Percentiles rank a stretch among this genome's conserved stretches.
phyloP scores from a whole-genome alignment of 2,329 filamentous ascomycete genomes.

The Plenodomus biglobosus region DNA sequence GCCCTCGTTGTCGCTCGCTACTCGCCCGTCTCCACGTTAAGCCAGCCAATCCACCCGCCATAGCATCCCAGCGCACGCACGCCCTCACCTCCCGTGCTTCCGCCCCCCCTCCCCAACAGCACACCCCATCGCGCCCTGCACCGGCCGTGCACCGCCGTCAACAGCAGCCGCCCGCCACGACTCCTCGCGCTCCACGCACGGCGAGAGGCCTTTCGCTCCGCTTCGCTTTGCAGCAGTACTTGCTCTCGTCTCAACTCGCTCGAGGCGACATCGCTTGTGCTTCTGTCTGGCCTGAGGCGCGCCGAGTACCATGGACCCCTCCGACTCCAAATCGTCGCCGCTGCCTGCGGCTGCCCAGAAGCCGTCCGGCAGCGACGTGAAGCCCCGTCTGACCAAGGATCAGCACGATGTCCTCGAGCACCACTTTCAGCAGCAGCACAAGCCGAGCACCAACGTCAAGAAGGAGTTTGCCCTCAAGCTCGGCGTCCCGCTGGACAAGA shows the following conservation, averaged over 20 bases:
- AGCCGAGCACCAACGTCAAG: slow-evolving; percentile 54
- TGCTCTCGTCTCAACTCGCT: slow-evolving; percentile 13
- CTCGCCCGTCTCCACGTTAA: slow-evolving; percentile 2
- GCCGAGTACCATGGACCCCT: slow-evolving; percentile 30
- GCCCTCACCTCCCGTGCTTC: slow-evolving; percentile 13
- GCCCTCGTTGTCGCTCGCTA: slow-evolving; percentile 16
- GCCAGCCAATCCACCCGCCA: neutral
- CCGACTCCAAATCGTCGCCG: slow-evolving; percentile 22
- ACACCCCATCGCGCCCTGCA: slow-evolving; percentile 16
- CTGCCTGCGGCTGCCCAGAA: slow-evolving; percentile 22
- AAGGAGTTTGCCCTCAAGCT: slow-evolving; percentile 53
- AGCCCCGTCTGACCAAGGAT: slow-evolving; percentile 56
- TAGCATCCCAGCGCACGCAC: slow-evolving; percentile 5
- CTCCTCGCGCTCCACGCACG: neutral
- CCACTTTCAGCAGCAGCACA: slow-evolving; percentile 52
- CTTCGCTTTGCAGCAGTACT: neutral
- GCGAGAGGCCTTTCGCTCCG: neutral
- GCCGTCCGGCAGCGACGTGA: slow-evolving; percentile 47
- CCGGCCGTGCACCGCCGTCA: slow-evolving; percentile 9
- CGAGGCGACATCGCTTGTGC: slow-evolving; percentile 15
- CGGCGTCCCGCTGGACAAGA: slow-evolving; percentile 55
- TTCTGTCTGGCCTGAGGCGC: slow-evolving; percentile 17
- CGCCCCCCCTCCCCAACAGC: slow-evolving; percentile 3
- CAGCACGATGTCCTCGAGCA: slow-evolving; percentile 56
- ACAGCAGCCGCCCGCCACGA: slow-evolving; percentile 2